Conservation (phyloP, 176 grass and related monocot genomes). For the Triticum dicoccoides region DNA sequence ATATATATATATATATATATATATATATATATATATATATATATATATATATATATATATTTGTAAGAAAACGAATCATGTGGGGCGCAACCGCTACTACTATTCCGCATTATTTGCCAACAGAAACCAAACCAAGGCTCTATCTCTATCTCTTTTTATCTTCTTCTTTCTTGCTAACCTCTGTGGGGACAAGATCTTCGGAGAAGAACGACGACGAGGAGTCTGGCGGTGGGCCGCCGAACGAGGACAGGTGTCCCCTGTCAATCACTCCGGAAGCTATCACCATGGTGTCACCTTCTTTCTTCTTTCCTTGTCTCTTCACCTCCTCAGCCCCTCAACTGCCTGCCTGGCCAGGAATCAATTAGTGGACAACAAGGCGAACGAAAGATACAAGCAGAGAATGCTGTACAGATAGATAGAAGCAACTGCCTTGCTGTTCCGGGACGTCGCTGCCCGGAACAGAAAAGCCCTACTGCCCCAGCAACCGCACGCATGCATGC, state of each 20-base stretch:
- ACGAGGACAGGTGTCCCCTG: constrained; percentile 36
- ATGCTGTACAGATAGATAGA: neutral
- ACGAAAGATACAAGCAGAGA: neutral
- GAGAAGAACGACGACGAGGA: constrained; percentile 53
- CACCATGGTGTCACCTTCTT: constrained; percentile 24
- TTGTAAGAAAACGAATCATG: neutral
- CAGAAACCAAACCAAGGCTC: neutral
- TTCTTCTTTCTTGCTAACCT: constrained; percentile 23
- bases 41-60: neutral
- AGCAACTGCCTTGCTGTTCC: neutral
- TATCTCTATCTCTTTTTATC: neutral
- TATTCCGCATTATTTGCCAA: neutral
- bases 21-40: neutral
- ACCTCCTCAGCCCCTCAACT: constrained; percentile 22
- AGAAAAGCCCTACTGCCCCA: neutral
- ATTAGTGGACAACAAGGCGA: neutral
- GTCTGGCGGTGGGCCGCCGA: constrained; percentile 24
- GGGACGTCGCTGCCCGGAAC: neutral
- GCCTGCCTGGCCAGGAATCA: constrained; percentile 20
- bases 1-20: neutral
- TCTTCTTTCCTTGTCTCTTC: neutral
- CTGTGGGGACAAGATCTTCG: constrained; percentile 43
- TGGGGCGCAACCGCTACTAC: neutral
- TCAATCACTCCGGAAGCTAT: constrained; percentile 49
- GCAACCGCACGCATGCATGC: neutral